Conservation (phyloP, 257 asterid genomes). For the Mitragyna speciosa region DNA sequence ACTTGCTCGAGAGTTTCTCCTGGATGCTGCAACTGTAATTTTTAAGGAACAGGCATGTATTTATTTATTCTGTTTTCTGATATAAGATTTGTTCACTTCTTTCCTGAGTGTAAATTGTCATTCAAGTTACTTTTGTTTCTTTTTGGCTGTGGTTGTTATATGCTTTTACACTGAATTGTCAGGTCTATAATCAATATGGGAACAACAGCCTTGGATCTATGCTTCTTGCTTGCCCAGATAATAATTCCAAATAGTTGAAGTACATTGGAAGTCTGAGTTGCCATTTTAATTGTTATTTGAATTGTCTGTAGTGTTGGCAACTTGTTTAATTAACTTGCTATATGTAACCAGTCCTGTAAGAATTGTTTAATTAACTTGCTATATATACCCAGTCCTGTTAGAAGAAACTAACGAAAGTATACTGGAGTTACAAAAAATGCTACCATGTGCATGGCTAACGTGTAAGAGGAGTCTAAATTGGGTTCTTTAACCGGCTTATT, state of each 20-base stretch:
- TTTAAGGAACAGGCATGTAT: slow-evolving; percentile 94
- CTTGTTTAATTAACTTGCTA: background rate
- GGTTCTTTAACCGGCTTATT: background rate
- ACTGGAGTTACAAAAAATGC: background rate
- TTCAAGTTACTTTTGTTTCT: slow-evolving; percentile 2
- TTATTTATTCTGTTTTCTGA: background rate
- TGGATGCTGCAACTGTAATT: slow-evolving; percentile 97
- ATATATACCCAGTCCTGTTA: background rate
- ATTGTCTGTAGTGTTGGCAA: background rate
- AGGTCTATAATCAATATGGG: background rate
- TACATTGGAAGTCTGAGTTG: background rate
- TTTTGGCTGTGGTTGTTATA: background rate
- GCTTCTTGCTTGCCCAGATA: background rate
- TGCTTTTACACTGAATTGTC: background rate
- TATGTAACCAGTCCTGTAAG: background rate
- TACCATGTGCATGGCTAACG: background rate
- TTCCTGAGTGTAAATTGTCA: background rate
- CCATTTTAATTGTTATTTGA: background rate
- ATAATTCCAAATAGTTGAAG: background rate
- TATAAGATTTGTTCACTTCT: background rate
- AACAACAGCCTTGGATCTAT: background rate
- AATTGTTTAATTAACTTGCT: background rate
- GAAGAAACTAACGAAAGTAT: background rate
- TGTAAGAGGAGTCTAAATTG: background rate
- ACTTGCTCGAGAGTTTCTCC: slow-evolving; percentile 98